phyloP scores from a whole-genome alignment of 352 stramenopile species.

The Pythium folliculosum region DNA sequence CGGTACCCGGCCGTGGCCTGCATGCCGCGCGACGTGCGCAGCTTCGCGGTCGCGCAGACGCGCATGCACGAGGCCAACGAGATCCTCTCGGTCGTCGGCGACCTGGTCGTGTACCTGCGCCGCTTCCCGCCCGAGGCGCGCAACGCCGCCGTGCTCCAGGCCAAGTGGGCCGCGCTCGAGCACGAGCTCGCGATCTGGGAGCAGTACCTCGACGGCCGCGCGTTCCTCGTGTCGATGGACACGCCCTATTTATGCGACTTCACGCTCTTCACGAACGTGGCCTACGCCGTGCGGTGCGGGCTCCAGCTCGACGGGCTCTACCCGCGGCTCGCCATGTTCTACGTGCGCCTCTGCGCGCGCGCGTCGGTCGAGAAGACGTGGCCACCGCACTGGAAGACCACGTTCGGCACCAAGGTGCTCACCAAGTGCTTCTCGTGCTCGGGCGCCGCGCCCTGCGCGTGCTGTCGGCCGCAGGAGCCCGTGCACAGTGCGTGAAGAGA shows the following conservation, averaged over 20 bases:
- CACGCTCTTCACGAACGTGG: conserved; percentile 85
- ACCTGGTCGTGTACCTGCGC: conserved; percentile 80
- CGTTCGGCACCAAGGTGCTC: conserved; percentile 74
- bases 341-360: conserved; percentile 69
- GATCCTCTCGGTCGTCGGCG: conserved; percentile 80
- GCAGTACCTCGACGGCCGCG: conserved; percentile 58
- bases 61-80: conserved; percentile 83
- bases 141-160: conserved; percentile 56
- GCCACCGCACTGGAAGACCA: conserved; percentile 83
- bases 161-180: conserved; percentile 74
- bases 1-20: conserved; percentile 50
- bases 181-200: conserved; percentile 80
- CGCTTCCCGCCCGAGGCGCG: conserved; percentile 63
- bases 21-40: conserved; percentile 49
- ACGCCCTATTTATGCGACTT: conserved; percentile 77
- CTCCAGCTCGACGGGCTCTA: conserved; percentile 82
- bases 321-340: conserved; percentile 76
- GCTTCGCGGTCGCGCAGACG: conserved; percentile 73
- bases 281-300: conserved; percentile 83
- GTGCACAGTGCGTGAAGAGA: not conserved
- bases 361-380: conserved; percentile 76
- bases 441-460: conserved; percentile 29
- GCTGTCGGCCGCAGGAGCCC: conserved; percentile 19
- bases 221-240: conserved; percentile 66
- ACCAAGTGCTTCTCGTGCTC: conserved; percentile 76